These are phyloP conservation scores for Pythium rhizo-oryzae DNA, from an alignment of 352 stramenopile genomes.

Conservation along the genomic window DNA sequence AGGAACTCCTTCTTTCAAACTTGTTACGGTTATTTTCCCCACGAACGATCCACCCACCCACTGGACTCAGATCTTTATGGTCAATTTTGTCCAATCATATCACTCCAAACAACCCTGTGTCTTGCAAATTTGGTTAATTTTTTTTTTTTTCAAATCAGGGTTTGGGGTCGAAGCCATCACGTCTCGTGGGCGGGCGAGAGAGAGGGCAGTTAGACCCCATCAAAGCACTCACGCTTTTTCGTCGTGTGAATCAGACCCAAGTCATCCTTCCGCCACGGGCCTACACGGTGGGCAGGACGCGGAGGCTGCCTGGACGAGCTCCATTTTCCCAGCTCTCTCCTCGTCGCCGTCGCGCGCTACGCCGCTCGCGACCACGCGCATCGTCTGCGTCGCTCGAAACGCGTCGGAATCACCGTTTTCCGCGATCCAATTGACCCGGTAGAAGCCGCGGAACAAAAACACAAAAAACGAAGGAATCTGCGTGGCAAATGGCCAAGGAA, in stretches of 20 bases:
- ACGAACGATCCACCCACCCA: no score
- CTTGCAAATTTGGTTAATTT: background rate
- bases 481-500: constrained; percentile 73
- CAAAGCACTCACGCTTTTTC: constrained; percentile 6
- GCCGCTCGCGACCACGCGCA: background rate
- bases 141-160: constrained; percentile 6
- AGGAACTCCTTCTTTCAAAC: constrained; percentile 1
- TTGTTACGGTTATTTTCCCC: background rate
- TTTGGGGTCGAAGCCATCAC: constrained; percentile 8
- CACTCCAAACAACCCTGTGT: background rate
- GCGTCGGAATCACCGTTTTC: background rate
- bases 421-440: background rate
- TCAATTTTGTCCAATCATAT: constrained; percentile 7
- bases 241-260: constrained; percentile 14
- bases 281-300: background rate
- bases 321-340: background rate
- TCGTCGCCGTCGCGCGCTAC: background rate
- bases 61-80: background rate
- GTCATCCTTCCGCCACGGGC: background rate
- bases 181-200: constrained; percentile 4
- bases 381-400: background rate
- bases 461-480: no score
- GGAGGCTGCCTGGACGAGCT: background rate
- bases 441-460: background rate
- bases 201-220: constrained; percentile 2